These are phyloP conservation scores for Plasmodium reichenowi DNA, from an alignment of 169 alveolate species.

Conservation along the genomic window DNA sequence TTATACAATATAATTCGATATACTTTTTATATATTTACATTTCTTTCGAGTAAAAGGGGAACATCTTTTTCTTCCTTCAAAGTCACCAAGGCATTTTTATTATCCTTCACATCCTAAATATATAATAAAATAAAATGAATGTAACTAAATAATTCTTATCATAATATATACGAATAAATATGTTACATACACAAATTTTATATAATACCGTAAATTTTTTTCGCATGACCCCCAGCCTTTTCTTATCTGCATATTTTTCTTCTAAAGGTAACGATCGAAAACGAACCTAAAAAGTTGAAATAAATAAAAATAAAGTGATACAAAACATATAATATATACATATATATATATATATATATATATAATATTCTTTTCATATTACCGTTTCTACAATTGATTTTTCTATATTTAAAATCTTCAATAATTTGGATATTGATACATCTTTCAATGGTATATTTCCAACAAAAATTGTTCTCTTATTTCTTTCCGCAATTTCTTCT, in stretches of 20 bases:
- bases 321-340: background rate
- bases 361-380: background rate
- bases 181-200: background rate
- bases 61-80: slow-evolving; percentile 33
- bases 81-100: slow-evolving; percentile 30
- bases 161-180: no score
- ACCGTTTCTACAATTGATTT: slow-evolving; percentile 60
- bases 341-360: background rate
- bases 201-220: slow-evolving; percentile 47
- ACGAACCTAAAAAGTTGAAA: slow-evolving; percentile 8
- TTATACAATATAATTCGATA: background rate
- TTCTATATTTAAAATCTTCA: slow-evolving; percentile 12
- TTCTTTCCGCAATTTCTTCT: slow-evolving; percentile 3
- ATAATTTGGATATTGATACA: slow-evolving; percentile 5
- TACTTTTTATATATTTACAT: slow-evolving; percentile 10
- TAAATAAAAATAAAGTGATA: background rate
- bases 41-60: slow-evolving; percentile 8
- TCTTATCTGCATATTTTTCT: slow-evolving; percentile 30
- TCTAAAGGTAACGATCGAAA: slow-evolving; percentile 49
- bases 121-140: background rate
- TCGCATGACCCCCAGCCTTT: slow-evolving; percentile 18
- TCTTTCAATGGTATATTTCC: slow-evolving; percentile 40
- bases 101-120: slow-evolving; percentile 47
- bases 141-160: no score
- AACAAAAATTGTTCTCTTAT: slow-evolving; percentile 45